phyloP scores from a whole-genome alignment of 2,329 filamentous ascomycete genomes.

The Dactylonectria estremocensis region DNA sequence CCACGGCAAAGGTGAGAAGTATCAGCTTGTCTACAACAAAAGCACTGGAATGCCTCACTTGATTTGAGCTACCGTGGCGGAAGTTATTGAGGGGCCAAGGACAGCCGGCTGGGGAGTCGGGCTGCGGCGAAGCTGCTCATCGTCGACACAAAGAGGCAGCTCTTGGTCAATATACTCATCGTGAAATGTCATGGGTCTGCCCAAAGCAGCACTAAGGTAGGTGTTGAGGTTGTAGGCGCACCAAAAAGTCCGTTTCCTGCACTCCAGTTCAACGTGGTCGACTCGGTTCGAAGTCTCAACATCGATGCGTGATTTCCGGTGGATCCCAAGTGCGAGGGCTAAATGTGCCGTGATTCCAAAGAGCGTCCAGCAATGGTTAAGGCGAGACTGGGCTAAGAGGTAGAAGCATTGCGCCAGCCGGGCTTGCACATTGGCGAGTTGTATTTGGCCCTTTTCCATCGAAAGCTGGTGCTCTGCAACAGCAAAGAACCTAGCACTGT shows the following conservation, averaged over 20 bases:
- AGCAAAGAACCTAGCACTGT: constrained; percentile 52
- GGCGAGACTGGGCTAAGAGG: constrained; percentile 57
- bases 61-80: constrained; percentile 53
- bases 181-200: constrained; percentile 73
- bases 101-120: constrained; percentile 59
- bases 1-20: constrained; percentile 42
- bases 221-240: constrained; percentile 75
- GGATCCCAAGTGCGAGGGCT: constrained; percentile 56
- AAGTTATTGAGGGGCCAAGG: constrained; percentile 45
- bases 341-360: constrained; percentile 60
- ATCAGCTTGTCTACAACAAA: not conserved
- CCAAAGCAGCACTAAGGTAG: constrained; percentile 74
- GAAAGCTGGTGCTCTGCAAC: constrained; percentile 55
- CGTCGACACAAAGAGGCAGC: constrained; percentile 68
- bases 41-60: constrained; percentile 42
- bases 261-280: constrained; percentile 56
- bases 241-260: constrained; percentile 70
- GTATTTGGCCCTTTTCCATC: constrained; percentile 54
- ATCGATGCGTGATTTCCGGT: constrained; percentile 48
- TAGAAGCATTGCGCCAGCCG: constrained; percentile 58
- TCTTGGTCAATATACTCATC: constrained; percentile 77
- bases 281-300: constrained; percentile 21
- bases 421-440: constrained; percentile 57
- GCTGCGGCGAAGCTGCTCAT: constrained; percentile 58
- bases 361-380: constrained; percentile 62